Evolutionary conservation across 2,329 filamentous ascomycete species (phyloP), one percentile per base, ranked within the genome.

Genomic region (Verticillium albo-atrum): DNA sequence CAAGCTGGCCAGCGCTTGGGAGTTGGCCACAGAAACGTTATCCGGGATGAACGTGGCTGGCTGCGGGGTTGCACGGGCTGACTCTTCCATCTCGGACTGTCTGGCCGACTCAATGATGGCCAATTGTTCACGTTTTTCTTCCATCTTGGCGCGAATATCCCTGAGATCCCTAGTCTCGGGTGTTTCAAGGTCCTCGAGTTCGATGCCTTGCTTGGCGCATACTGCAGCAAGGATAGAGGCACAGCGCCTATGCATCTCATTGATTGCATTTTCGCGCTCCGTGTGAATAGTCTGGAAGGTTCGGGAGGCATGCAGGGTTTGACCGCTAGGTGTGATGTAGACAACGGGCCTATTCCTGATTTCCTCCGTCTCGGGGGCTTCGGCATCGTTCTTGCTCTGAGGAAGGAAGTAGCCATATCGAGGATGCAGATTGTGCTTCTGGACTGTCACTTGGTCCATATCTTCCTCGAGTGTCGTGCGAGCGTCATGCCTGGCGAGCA

Each of bases 331-430:
- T 25, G 78, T 77, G 56, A 83, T 74, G 59, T 79, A 79, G 27
- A 84, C 79, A 5, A 83, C 70, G 4, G 82, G 80, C 55, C 75
- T 76, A 30, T 76, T 74, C 12, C 78, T 78, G 60, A 79, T 75
- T 55, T 78, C 72, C 51, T 74, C 75, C 0, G 74, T 71, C 20
- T 67, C 68, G 4, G 77, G 73, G 1, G 72, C 66, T 64, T 79
- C 78, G 3, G 68, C 61, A 27, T 79, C 74, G 60, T 82, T 84
- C 57, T 68, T 67, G 47, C 81, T 84, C 15, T 66, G 71, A 2
- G 77, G 74, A 26, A 85, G 65, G 65, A 83, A 80, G 47, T 86
- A 71, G 34, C 84, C 84, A 60, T 79, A 81, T 47, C 73, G 77
- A 1, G 83, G 82, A 58, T 86, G 84, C 6, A 86, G 67, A 6